Evolutionary conservation across 306 rosid species (phyloP), one percentile per base, ranked within the genome.

Genomic region (Acacia confusa): DNA sequence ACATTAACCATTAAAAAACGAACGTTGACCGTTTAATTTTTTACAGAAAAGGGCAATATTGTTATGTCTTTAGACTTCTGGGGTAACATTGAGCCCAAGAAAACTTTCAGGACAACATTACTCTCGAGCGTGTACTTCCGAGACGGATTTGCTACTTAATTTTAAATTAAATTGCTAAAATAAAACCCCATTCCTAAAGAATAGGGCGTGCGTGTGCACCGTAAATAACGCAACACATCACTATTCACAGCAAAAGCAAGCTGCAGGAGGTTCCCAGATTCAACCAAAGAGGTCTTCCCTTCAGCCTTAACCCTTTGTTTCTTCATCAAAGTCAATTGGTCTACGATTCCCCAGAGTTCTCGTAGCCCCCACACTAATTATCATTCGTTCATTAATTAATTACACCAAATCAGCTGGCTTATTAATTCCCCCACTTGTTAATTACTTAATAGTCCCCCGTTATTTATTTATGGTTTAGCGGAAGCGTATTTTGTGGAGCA

Each of bases 401-500:
- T 41, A 79, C 78, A 76, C 80, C 70, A 48, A 66, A 77, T 75
- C 80, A 70, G 68, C 27, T 71, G 73, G 34, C 67, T 77, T 77
- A 34, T 81, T 79, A 66, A 17, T 34, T 34, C 69, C 28, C 65
- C 69, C 73, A 83, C 24, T 4, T 55, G 24, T 22, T 58, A n/a
- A 40, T 40, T 10, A 40, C 40, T 20, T 36, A 36, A 36, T 36
- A 36, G 4, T 19, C 72, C 74, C 24, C 50, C 0, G 48, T 36
- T 7, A 55, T 20, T 6, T 7, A 16, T 17, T 52, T 52, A 19
- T 78, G 72, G 87, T 84, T 82, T 72, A 34, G 53, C 72, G 76
- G 76, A 80, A 52, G 81, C 96, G 96, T 83, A 73, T 83, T 85
- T 94, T 80, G 79, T 90, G 95, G 85, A 66, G 72, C 7, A 82